Evolutionary conservation across 202 grass and related monocot species (phyloP), one percentile per base, ranked within the genome.

Genomic region (Panicum virgatum): DNA sequence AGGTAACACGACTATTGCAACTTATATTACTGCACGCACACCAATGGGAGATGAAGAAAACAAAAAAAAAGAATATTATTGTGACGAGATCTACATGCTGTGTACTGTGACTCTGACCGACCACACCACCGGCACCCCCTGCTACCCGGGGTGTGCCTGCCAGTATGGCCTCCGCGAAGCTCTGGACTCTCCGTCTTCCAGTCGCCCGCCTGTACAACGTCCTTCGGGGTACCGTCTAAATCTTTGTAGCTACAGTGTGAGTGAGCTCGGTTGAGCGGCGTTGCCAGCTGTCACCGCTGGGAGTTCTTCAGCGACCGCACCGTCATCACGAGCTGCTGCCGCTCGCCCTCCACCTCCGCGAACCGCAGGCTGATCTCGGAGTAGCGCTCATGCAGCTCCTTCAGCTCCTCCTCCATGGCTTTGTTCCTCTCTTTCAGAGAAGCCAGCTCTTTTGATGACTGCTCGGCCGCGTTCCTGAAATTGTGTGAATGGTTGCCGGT

Each of bases 271-370:
- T n/a, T 44, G 65, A 42, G 74, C 58, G 30, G 12, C 18, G 23
- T 23, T 59, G 5, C 40, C 46, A 67, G 56, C 14, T n/a, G 78
- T 84, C 87, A 92, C 81, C 90, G 91, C 65, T 70, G 62, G 43
- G 96, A 77, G 80, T 92, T 99, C 89, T 95, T 99, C 20, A 99
- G 87, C 46, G 90, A 80, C 25, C 96, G 87, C 61, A 99, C 90
- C 0, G 85, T 99, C 91, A 96, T 99, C 52, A 96, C 91, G 1
- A 96, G 96, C 70, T 99, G 96, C 54, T 99, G 96, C 79, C 96
- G 88, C 85, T 99, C 96, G 29, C 96, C 91, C 85, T 99, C 96
- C 27, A 96, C 96, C 48, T 99, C 96, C 0, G 96, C 96, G 22
- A 99, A 96, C 66, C 90, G 93, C 78, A 96, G 85, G 85, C 96